Evolutionary conservation across 768 basidiomycete genomes (phyloP).

Genomic region (Suillus subluteus): DNA sequence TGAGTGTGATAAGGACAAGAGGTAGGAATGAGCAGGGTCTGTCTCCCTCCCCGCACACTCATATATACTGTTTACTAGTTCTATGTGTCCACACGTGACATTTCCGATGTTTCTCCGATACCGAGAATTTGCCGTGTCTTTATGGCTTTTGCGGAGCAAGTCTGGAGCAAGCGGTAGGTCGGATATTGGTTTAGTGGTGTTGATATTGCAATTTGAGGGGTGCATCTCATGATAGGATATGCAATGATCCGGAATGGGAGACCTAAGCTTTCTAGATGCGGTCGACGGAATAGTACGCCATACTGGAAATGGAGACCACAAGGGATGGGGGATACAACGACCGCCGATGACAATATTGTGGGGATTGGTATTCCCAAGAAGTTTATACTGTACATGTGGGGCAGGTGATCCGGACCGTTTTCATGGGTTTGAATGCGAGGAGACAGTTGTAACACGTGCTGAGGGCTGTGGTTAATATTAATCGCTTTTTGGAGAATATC

Average conservation of each 20-base stretch:
- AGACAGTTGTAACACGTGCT: background rate
- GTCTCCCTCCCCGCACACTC: slow-evolving; percentile 4
- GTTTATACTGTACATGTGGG: too few species aligned
- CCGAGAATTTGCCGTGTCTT: slow-evolving; percentile 12
- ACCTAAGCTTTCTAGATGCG: background rate
- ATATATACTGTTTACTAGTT: slow-evolving; percentile 10
- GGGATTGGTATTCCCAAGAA: background rate
- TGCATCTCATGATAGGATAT: background rate
- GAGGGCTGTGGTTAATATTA: background rate
- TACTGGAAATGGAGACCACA: background rate
- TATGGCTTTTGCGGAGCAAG: background rate
- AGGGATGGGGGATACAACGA: background rate
- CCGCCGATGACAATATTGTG: background rate
- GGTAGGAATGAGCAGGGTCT: background rate
- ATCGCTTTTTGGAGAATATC: background rate
- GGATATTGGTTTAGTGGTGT: background rate
- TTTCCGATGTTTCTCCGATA: slow-evolving; percentile 5
- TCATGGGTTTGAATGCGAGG: background rate
- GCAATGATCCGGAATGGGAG: background rate
- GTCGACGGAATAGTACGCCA: background rate
- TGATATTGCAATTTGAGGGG: background rate
- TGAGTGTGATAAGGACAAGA: slow-evolving; percentile 16
- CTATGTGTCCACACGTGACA: slow-evolving; percentile 23
- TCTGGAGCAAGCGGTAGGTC: background rate
- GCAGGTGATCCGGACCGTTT: background rate